Conservation (phyloP, 1,284 basidiomycete species). For the Paramarasmius palmivorus region DNA sequence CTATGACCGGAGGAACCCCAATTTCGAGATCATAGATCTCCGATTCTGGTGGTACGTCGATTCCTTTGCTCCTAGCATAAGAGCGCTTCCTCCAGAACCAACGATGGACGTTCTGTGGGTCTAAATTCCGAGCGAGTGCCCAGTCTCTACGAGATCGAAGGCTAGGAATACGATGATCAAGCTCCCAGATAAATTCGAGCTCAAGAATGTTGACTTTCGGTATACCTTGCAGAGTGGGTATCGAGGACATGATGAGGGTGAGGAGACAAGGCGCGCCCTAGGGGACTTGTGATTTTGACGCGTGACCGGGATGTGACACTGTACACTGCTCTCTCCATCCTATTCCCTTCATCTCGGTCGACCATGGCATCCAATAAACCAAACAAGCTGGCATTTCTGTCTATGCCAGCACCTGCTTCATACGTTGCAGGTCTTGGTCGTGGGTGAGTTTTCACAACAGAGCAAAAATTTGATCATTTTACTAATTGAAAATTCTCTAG, state of each 20-base stretch:
- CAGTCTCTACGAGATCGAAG: slow-evolving; percentile 1
- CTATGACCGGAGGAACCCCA: neutral
- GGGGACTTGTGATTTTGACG: too few species aligned
- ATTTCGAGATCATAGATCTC: neutral
- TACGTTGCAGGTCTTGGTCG: slow-evolving; percentile 97
- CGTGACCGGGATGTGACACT: too few species aligned
- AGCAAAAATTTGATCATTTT: slow-evolving; percentile 12
- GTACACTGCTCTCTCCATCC: too few species aligned
- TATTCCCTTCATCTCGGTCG: neutral
- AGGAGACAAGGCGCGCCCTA: too few species aligned
- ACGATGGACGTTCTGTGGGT: neutral
- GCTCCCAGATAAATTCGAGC: neutral
- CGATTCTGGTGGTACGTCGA: neutral
- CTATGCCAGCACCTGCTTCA: slow-evolving; percentile 88
- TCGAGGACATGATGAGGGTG: neutral
- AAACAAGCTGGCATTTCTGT: slow-evolving; percentile 81
- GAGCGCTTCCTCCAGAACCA: neutral
- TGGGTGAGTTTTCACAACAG: slow-evolving; percentile 56
- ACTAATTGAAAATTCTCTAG: slow-evolving; percentile 36
- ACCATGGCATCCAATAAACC: slow-evolving; percentile 52
- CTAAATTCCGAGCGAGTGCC: neutral
- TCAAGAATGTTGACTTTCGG: neutral
- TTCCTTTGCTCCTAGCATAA: neutral
- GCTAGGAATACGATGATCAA: neutral
- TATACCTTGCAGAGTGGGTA: neutral